Base-by-base conservation (phyloP, 495 filamentous ascomycete species). In the Aspergillus sparsus region DNA sequence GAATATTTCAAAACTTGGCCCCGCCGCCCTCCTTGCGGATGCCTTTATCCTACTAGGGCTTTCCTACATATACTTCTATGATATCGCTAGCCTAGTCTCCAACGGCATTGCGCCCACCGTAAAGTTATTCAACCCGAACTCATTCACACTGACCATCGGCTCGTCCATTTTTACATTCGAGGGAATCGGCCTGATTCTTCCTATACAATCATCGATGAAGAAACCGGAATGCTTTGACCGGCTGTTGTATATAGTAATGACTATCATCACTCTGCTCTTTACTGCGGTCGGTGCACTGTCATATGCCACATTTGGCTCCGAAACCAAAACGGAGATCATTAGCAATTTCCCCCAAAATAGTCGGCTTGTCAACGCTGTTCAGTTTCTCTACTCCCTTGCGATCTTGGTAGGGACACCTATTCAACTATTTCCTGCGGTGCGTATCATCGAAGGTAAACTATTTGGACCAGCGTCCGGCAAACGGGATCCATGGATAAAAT, bases 161-260 rank as follows among this genome's bases (percentile, higher is more conserved):
- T 96, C 92, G 6, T 92, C 91, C 15, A 96, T 97, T 64, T 97
- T 97, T 75, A 97, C 92, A 2, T 97, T 96, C 62, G 92, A 97
- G 68, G 92, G 92, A 15, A 93, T 97, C 60, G 92, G 92, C 10
- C 80, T 97, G 32, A 93, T 97, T 72, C 93, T 97, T 49, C 92
- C 92, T 6, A 96, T 97, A 57, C 92, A 96, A 71, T 89, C 91
- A 64, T 92, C 91, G 7, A 97, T 97, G 92, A 87, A 83, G 66
- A 77, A 87, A 50, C 92, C 89, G 3, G 77, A 85, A 55, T 89
- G 92, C 65, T 96, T 97, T 65, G 91, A 91, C 44, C 77, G 75
- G 46, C 88, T 97, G 36, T 85, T 97, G 54, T 89, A 81, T 39
- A 77, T 78, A 36, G 89, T 96, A 62, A 96, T 96, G 92, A 78